Base-by-base conservation (phyloP, 345 rosid genomes). In the Tarenaya hassleriana region DNA sequence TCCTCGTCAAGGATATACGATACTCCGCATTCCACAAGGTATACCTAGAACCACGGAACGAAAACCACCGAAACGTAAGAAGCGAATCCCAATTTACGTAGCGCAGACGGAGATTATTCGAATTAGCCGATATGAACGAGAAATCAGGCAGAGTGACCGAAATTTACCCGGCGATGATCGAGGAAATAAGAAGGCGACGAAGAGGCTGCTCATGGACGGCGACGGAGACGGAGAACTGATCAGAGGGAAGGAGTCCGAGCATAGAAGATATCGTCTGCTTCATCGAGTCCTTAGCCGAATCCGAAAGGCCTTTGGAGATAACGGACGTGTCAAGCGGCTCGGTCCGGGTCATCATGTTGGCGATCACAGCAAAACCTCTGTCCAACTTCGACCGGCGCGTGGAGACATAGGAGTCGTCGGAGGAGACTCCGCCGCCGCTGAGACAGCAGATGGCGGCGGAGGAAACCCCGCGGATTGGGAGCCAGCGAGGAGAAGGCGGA, bases 11-110 rank as follows among this genome's bases (percentile, higher is more conserved):
- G 1, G 83, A 81, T 17, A 90, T 63, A 70, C 95, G 77, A 52
- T 90, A 90, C 76, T 90, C 94, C 12, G 95, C 91, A 55, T 83
- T 90, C 97, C 97, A 90, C 67, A 90, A 44, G 4, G 97, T 90
- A 50, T 86, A 90, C 73, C 97, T 90, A 67, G 32, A 52, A 7
- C 38, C 40, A 67, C 34, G 15, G 33, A 11, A 53, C 12, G 14
- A 13, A 18, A 19, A 16, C 3, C 18, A 31, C 44, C 52, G n/a
- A 13, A 49, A 53, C 49, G 43, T n/a, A 50, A 15, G 8, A 33
- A 50, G 34, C 46, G 21, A 58, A 63, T 33, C 40, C 31, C 37
- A 35, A 32, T 8, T 31, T 47, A 60, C 1, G 33, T 11, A 47
- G 14, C 7, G 7, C 14, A 5, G 16, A 19, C 47, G 3, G 17